Base-by-base conservation (phyloP, 2,329 filamentous ascomycete genomes). In the Claviceps digitariae region DNA sequence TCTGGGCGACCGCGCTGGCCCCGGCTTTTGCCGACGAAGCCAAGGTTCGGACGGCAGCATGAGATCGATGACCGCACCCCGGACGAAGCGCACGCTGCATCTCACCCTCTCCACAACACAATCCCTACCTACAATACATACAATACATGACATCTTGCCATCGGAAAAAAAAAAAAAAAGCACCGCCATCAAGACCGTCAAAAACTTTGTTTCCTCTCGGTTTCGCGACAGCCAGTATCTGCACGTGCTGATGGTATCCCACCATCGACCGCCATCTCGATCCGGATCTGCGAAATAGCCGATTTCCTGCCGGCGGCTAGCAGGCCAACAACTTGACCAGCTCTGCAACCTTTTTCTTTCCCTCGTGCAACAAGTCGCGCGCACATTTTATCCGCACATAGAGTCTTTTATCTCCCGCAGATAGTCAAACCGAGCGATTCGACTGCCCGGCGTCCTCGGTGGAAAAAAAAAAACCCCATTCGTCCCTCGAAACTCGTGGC, bases 1-100 rank as follows among this genome's bases (percentile, higher is more conserved):
- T 8, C 17, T 34, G 4, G n/a, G 41, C 36, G 52, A 44, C 52
- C 46, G 54, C 41, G 46, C 50, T 51, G 13, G 44, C 51, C 56
- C 59, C 59, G 59, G 58, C 55, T 61, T 60, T 61, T 61, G 53
- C 59, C 59, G 59, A 59, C 54, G n/a, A 51, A 25, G 50, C 31
- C 31, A 34, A 34, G 31, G 31, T 34, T 34, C 31, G 10, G 31
- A 34, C 31, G 27, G 27, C 48, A 8, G 10, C 8, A 34, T n/a
- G 10, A 34, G 5, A 9, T 4, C 31, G 5, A 34, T 13, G 7
- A 9, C 31, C 31, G 10, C 2, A 2, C 10, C 31, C 10, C 31
- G 31, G 31, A 34, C 31, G 31, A 34, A 9, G 5, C 6, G 10
- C 31, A 38, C 13, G 34, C 13, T 17, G 34, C 34, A 38, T 17